phyloP scores from a whole-genome alignment of 1,139 yeast species.

The Diutina neorugosa region DNA sequence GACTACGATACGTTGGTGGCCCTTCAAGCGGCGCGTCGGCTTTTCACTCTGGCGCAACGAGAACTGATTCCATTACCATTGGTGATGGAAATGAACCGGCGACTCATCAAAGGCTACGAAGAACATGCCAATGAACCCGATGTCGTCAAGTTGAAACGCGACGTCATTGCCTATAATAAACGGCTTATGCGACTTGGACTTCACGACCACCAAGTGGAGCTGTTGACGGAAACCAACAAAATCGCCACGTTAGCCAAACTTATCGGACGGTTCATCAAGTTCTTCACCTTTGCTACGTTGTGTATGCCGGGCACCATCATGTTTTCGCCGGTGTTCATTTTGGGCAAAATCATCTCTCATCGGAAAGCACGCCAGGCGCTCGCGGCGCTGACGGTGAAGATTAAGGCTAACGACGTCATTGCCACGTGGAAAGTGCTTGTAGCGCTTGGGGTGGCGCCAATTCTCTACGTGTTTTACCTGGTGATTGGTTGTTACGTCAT shows the following conservation, averaged over 20 bases:
- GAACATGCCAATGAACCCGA: conserved; percentile 23
- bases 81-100: conserved; percentile 34
- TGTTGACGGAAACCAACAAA: conserved; percentile 18
- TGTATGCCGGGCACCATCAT: conserved; percentile 32
- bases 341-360: conserved; percentile 22
- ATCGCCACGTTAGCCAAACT: conserved; percentile 17
- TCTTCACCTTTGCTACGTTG: conserved; percentile 22
- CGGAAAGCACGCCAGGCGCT: conserved; percentile 30
- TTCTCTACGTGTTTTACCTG: conserved; percentile 29
- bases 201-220: conserved; percentile 34
- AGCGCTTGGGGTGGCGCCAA: conserved; percentile 32
- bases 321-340: conserved; percentile 33
- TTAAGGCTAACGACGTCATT: conserved; percentile 33
- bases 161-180: conserved; percentile 24
- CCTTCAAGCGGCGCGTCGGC: conserved; percentile 27
- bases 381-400: conserved; percentile 30
- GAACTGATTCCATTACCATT: conserved; percentile 33
- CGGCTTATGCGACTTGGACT: conserved; percentile 22
- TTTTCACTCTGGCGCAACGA: conserved; percentile 42
- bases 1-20: conserved; percentile 24
- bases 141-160: conserved; percentile 20
- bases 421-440: conserved; percentile 38
- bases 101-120: conserved; percentile 29
- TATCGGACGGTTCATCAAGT: conserved; percentile 17
- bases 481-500: conserved; percentile 11